Evolutionary conservation across 495 filamentous ascomycete genomes (phyloP).

Genomic region (Apodospora peruviana): DNA sequence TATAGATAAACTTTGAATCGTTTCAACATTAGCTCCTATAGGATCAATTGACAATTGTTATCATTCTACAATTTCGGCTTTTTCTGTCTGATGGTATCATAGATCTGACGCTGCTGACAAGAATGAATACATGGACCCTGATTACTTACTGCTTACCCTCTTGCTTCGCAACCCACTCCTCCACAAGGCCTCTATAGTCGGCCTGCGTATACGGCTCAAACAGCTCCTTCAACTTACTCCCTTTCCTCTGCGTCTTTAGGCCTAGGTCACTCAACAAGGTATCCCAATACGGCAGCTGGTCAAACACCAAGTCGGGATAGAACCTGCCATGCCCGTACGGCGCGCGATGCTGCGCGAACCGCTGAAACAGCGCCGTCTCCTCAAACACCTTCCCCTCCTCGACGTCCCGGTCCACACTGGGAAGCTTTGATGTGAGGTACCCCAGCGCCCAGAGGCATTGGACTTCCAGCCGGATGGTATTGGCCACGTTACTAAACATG

Average conservation of each 20-base stretch:
- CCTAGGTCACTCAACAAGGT: conserved; percentile 57
- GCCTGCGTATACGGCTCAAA: conserved; percentile 39
- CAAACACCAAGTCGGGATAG: conserved; percentile 60
- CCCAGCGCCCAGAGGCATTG: conserved; percentile 23
- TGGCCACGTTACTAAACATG: conserved; percentile 56
- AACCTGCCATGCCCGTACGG: conserved; percentile 50
- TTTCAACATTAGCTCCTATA: no score
- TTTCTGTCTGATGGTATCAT: no score
- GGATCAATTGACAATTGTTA: no score
- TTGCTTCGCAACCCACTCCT: conserved; percentile 38
- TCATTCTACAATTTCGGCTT: no score
- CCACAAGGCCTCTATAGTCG: conserved; percentile 50
- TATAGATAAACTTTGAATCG: no score
- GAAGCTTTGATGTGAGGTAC: conserved; percentile 39
- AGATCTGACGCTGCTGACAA: no score
- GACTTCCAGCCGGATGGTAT: conserved; percentile 19
- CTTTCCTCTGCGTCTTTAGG: conserved; percentile 15
- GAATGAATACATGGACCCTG: no score
- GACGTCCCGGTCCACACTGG: conserved; percentile 5
- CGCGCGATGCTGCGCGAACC: conserved; percentile 53
- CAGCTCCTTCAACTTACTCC: conserved; percentile 29
- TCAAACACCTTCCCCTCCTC: conserved; percentile 28
- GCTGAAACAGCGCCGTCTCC: conserved; percentile 51
- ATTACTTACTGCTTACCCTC: no score
- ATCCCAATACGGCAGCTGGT: conserved; percentile 63